Base-by-base conservation (phyloP, 2,329 filamentous ascomycete genomes). In the Aspergillus sp. region DNA sequence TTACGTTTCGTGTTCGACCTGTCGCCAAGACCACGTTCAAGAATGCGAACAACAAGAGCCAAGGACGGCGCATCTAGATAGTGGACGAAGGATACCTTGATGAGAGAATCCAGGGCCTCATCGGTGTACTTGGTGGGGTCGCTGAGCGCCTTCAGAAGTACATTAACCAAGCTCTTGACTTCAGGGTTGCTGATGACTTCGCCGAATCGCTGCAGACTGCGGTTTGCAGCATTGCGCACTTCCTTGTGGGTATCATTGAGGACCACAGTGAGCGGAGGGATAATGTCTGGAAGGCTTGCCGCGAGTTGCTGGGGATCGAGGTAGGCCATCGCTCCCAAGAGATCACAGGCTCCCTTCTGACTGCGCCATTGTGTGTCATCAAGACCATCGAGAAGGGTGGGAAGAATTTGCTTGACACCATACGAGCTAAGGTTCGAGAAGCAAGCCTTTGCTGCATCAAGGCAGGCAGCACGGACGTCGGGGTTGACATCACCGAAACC, bases 211-310 rank as follows among this genome's bases (percentile, higher is more conserved):
- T 99, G 96, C 79, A 99, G 83, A 79, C 92, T 97, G 78, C 94
- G 89, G 78, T 99, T 99, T 7, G 95, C 95, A 21, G 92, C 93
- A 48, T 87, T 82, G 62, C 95, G 87, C 32, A 99, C 95, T 79
- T 99, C 95, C 77, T 99, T 99, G 80, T 99, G 95, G 70, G 91
- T 97, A 80, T 99, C 95, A 68, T 97, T 99, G 60, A 99, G 81
- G 3, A 98, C 95, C 49, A 90, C 88, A 1, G 96, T 98, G 59
- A 99, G 83, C 15, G 96, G 94, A 25, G 96, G 95, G 67, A 99
- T 99, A 68, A 99, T 99, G 59, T 96, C 93, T 2, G 95, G 95
- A 70, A 99, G 81, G 74, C 93, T 98, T 68, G 90, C 85, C 1
- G 95, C 92, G 17, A 99, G 85, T 75, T 99, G 95, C 66, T 97